phyloP scores from a whole-genome alignment of 202 grass and related monocot genomes.

The Setaria viridis region DNA sequence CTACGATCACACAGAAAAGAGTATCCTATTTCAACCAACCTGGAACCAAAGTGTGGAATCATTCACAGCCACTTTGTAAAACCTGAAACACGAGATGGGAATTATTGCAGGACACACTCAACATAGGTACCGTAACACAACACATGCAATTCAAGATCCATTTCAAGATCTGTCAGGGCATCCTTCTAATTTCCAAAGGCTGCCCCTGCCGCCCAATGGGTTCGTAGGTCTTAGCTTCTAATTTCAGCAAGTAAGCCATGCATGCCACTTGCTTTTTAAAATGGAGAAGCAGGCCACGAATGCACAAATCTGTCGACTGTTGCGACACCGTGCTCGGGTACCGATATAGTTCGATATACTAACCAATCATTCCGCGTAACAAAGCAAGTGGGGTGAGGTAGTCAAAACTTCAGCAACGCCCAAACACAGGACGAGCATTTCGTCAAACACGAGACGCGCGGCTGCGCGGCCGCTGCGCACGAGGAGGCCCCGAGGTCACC shows the following conservation, averaged over 20 bases:
- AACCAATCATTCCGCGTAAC: neutral
- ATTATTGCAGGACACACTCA: neutral
- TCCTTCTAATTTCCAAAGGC: neutral
- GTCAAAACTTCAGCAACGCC: neutral
- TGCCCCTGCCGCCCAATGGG: too few species aligned
- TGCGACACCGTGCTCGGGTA: constrained; percentile 21
- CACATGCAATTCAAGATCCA: neutral
- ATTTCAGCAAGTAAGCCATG: constrained; percentile 15
- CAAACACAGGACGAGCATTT: constrained; percentile 9
- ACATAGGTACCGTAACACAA: neutral
- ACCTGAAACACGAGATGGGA: constrained; percentile 59
- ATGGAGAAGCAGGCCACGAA: constrained; percentile 1
- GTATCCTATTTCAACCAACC: constrained; percentile 66
- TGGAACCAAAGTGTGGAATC: constrained; percentile 88
- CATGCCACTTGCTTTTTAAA: constrained; percentile 6
- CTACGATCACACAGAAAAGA: constrained; percentile 34
- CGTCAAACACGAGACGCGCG: constrained; percentile 30
- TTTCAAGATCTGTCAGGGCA: neutral
- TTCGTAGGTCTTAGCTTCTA: neutral
- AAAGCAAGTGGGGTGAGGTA: neutral
- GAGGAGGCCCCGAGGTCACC: neutral
- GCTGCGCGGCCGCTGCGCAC: neutral
- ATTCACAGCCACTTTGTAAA: constrained; percentile 83
- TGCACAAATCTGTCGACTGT: neutral
- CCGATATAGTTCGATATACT: neutral